Evolutionary conservation across 139 green algal genomes (phyloP), one percentile per base, ranked within the genome.

Genomic region (Parachlorella kessleri): DNA sequence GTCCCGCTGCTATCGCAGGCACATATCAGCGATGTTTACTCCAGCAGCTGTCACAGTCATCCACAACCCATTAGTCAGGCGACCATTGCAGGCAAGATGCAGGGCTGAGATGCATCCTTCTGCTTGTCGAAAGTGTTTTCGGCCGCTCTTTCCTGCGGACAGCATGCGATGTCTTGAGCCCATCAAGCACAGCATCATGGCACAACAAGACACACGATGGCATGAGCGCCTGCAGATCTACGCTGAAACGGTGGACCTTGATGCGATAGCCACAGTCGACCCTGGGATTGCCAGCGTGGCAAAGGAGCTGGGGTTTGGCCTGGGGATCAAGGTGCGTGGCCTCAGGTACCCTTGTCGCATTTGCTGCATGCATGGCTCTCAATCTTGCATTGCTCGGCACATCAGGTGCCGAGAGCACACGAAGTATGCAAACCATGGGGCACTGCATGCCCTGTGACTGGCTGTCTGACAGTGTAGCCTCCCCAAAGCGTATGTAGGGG

Each of bases 291-390:
- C 83, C 1, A 69, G 68, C 5, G 83, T 83, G 36, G 77, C 81
- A 2, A 69, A 66, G 63, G 83, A 84, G 68, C 83, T 87, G 42
- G 28, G 64, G 33, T 53, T 66, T 37, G 84, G 84, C 41, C 86
- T 89, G 81, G 84, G 77, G 39, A 78, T 89, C 77, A 89, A 89
- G 40, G 69, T 59, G 67, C 48, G 48, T 18, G 10, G 48, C 48
- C 48, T 10, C 48, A 10, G n/a, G n/a, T n/a, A n/a, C n/a, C n/a
- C n/a, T n/a, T n/a, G n/a, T n/a, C n/a, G n/a, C n/a, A n/a, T n/a
- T n/a, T n/a, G n/a, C n/a, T n/a, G n/a, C n/a, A n/a, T n/a, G n/a
- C n/a, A n/a, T n/a, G n/a, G n/a, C n/a, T n/a, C n/a, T n/a, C n/a
- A n/a, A n/a, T n/a, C n/a, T n/a, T n/a, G n/a, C n/a, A n/a, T n/a